Percentiles rank a stretch among this genome's conserved stretches.
Evolutionary conservation across 179 eudicot genomes (phyloP).

Genomic region (Silene vulgaris): DNA sequence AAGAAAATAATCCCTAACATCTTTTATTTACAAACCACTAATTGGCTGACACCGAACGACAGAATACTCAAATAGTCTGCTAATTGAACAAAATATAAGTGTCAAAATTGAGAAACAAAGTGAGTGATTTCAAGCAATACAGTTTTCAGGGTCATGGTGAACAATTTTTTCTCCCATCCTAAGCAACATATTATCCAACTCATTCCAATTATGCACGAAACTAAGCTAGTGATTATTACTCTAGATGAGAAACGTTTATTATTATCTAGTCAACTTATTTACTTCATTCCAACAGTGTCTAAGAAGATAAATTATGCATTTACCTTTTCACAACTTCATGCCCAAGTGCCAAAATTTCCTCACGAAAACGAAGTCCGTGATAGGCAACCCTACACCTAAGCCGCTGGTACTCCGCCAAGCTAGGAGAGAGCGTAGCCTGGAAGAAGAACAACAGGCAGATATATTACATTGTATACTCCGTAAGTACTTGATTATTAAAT

Average conservation of each 20-base stretch:
- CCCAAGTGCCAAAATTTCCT: slow-evolving; percentile 67
- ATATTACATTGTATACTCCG: neutral
- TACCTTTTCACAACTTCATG: slow-evolving; percentile 70
- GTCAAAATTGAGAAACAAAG: neutral
- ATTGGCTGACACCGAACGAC: neutral
- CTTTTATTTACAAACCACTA: no score
- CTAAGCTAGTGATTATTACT: neutral
- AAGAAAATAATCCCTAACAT: neutral
- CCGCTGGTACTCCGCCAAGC: slow-evolving; percentile 82
- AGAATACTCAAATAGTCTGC: neutral
- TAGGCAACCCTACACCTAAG: slow-evolving; percentile 95
- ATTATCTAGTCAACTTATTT: neutral
- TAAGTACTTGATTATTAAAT: neutral
- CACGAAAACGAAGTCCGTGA: slow-evolving; percentile 81
- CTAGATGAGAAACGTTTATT: neutral
- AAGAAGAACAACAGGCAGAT: slow-evolving; percentile 28
- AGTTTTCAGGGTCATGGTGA: neutral
- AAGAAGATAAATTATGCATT: neutral
- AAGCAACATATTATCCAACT: slow-evolving; percentile 12
- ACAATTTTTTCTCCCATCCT: slow-evolving; percentile 9
- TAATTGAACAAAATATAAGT: neutral
- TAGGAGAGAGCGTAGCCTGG: slow-evolving; percentile 66
- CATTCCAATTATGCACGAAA: neutral
- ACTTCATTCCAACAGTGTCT: neutral
- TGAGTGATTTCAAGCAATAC: slow-evolving; percentile 10